Evolutionary conservation across 164 flowering plant genomes (phyloP).

Genomic region (Akebia trifoliata): DNA sequence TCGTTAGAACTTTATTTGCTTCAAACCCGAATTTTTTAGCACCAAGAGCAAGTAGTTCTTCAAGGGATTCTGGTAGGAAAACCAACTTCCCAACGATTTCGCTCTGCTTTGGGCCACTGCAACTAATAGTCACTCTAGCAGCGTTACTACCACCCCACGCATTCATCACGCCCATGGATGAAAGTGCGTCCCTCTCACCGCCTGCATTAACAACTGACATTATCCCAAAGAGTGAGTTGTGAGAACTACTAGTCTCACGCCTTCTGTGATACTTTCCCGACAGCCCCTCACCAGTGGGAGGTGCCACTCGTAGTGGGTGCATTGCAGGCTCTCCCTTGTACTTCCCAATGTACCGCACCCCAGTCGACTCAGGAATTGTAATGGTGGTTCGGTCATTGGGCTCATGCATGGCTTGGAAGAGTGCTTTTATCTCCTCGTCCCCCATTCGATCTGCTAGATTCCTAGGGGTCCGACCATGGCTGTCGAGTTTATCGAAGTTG

Average conservation of each 20-base stretch:
- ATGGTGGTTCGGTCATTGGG: slow-evolving; percentile 18
- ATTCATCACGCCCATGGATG: slow-evolving; percentile 8
- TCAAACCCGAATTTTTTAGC: slow-evolving; percentile 44
- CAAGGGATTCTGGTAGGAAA: slow-evolving; percentile 45
- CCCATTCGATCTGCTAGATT: slow-evolving; percentile 80
- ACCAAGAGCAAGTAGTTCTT: slow-evolving; percentile 54
- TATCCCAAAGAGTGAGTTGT: slow-evolving; percentile 80
- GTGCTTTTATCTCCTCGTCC: slow-evolving; percentile 56
- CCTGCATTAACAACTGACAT: slow-evolving; percentile 53
- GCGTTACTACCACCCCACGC: slow-evolving; percentile 4
- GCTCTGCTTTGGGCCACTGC: slow-evolving; percentile 49
- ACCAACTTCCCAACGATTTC: slow-evolving; percentile 49
- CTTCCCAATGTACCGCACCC: slow-evolving; percentile 52
- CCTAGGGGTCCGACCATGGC: slow-evolving; percentile 74
- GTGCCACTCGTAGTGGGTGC: slow-evolving; percentile 15
- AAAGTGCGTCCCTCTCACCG: slow-evolving; percentile 24
- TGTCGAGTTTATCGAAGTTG: slow-evolving; percentile 49
- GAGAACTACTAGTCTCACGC: slow-evolving; percentile 50
- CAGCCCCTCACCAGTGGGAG: slow-evolving; percentile 18
- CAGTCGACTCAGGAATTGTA: slow-evolving; percentile 25
- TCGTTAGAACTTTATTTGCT: slow-evolving; percentile 40
- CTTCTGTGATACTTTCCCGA: slow-evolving; percentile 37
- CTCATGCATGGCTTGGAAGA: slow-evolving; percentile 40
- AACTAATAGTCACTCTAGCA: slow-evolving; percentile 55
- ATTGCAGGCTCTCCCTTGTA: slow-evolving; percentile 63